Evolutionary conservation across 176 grass and related monocot genomes (phyloP).

Genomic region (Thinopyrum elongatum): DNA sequence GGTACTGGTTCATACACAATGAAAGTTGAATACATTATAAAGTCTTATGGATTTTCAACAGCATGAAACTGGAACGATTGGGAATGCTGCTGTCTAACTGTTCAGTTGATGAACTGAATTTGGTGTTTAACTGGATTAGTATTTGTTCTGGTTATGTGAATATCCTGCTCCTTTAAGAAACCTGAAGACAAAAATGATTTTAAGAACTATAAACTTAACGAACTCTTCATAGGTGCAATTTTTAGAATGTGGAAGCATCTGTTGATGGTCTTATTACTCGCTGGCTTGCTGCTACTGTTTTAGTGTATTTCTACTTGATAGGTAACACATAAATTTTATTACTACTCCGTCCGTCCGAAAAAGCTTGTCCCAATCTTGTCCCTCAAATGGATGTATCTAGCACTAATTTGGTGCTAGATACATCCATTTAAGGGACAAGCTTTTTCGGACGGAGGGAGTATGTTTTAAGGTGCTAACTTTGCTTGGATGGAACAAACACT

Average conservation of each 20-base stretch:
- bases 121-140: conserved; percentile 1
- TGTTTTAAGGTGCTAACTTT: conserved; percentile 11
- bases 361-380: too few species aligned
- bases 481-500: neutral
- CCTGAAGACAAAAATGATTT: neutral
- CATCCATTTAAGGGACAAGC: too few species aligned
- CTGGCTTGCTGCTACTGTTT: neutral
- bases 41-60: neutral
- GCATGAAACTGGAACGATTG: neutral
- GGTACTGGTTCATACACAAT: conserved; percentile 35
- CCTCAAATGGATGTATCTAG: too few species aligned
- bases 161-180: conserved; percentile 17
- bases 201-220: neutral
- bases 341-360: too few species aligned
- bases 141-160: conserved; percentile 11
- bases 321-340: neutral
- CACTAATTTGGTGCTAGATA: too few species aligned
- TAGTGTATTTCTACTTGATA: neutral
- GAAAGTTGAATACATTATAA: conserved; percentile 1
- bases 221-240: neutral
- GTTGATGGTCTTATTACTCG: neutral
- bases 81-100: conserved; percentile 8
- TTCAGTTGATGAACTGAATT: conserved; percentile 1
- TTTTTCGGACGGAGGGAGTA: too few species aligned
- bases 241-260: neutral